Base-by-base conservation (phyloP, 1,284 basidiomycete genomes). In the Tremellales sp. region DNA sequence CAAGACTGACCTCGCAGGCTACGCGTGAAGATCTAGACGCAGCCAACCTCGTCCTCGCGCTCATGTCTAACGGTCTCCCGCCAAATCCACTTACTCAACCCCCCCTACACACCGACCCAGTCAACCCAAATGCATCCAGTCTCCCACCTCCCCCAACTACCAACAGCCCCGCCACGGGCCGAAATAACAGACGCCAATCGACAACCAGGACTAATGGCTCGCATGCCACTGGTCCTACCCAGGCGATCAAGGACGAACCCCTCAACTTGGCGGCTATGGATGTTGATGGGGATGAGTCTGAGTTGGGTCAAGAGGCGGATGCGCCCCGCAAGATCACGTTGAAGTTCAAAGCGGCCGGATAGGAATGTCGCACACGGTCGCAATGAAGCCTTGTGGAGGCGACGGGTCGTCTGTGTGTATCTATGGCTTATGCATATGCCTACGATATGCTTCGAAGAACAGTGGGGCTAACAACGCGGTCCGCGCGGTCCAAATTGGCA, bases 21-120 rank as follows among this genome's bases (percentile, higher is more conserved):
- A 54, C 53, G 23, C 39, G 42, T 19, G 61, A 60, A n/a, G 64
- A 67, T 25, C 48, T 67, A 2, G 57, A 61, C n/a, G 62, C 64
- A 8, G 64, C 64, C 3, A 51, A 52, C 24, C 56, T 67, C 17
- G 48, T 67, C 1, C 45, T 64, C 17, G 45, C 39, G 10, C 40
- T 58, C 3, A 36, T 52, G 29, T 8, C 8, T 31, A 15, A 31
- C 29, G 29, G 29, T 31, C 8, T 15, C 29, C 8, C 8, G 8
- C 8, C 29, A 15, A 8, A 31, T 31, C 8, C 29, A 15, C 8
- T 8, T 8, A 15, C 8, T 23, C n/a, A 36, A 43, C 25, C 50
- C 22, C 33, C n/a, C 19, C 33, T 12, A n/a, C 24, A 29, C 29
- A 27, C 35, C n/a, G 23, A 22, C 19, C 36, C 37, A 13, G 45